These are phyloP conservation scores for Telfairia occidentalis DNA, from an alignment of 331 rosid species.

Conservation along the genomic window DNA sequence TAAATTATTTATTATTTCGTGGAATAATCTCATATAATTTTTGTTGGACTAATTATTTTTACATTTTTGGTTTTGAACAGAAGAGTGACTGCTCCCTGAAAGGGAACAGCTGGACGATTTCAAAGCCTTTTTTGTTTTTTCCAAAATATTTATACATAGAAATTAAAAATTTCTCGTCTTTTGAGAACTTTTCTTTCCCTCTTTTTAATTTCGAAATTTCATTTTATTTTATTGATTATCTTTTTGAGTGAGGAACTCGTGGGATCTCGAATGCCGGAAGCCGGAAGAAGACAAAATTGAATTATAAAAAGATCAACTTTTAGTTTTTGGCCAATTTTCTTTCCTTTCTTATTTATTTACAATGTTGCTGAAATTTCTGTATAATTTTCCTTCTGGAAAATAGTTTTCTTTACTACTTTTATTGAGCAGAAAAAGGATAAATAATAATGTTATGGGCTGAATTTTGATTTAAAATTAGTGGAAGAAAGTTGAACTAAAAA, in stretches of 20 bases:
- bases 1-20: no score
- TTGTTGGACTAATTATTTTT: no score
- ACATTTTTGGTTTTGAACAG: neutral
- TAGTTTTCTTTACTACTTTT: no score
- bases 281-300: constrained; percentile 4
- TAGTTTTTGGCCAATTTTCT: neutral
- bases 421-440: neutral
- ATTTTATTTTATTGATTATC: neutral
- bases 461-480: neutral
- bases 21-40: no score
- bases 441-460: neutral
- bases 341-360: neutral
- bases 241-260: neutral
- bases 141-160: neutral
- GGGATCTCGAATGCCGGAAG: neutral
- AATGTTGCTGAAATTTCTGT: no score
- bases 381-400: no score
- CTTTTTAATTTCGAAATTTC: neutral
- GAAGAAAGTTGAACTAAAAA: no score
- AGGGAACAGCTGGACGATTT: constrained; percentile 6
- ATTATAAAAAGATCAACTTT: neutral
- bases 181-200: neutral
- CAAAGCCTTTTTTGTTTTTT: neutral
- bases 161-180: neutral
- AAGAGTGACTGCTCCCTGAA: neutral